phyloP scores from a whole-genome alignment of 306 rosid species.

The Cicer yamashitae region DNA sequence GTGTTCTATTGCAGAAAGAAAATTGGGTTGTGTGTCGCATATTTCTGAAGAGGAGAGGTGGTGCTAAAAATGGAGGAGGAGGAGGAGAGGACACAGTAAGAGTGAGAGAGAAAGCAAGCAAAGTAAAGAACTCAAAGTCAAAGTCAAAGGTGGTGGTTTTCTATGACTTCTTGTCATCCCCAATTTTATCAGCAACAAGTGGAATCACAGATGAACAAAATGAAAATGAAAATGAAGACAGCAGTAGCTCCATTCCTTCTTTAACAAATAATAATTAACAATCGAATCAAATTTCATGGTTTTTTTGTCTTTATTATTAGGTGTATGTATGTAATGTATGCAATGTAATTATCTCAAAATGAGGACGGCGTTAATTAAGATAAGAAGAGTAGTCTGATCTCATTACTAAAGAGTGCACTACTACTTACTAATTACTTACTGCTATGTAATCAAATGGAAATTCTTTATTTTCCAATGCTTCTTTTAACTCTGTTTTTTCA shows the following conservation, averaged over 20 bases:
- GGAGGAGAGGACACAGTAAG: not conserved
- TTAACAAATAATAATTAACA: slow-evolving; percentile 43
- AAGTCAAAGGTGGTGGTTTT: slow-evolving; percentile 57
- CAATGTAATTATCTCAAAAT: slow-evolving; percentile 17
- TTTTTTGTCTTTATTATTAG: not conserved
- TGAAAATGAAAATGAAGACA: slow-evolving; percentile 74
- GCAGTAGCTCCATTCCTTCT: slow-evolving; percentile 68
- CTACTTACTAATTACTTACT: not conserved
- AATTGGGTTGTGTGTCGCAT: slow-evolving; percentile 94
- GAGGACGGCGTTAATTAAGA: slow-evolving; percentile 51
- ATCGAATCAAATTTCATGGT: too few species aligned
- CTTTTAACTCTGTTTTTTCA: not conserved
- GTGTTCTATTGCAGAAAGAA: not conserved
- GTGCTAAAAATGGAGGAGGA: slow-evolving; percentile 52
- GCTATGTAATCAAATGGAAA: not conserved
- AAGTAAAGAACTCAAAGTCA: not conserved
- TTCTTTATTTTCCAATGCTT: not conserved
- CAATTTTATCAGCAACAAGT: slow-evolving; percentile 66
- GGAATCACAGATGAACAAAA: slow-evolving; percentile 68
- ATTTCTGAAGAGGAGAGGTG: slow-evolving; percentile 81
- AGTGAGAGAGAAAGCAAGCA: not conserved
- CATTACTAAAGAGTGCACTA: not conserved
- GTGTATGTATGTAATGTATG: not conserved
- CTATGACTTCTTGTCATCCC: slow-evolving; percentile 73
- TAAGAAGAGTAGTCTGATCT: slow-evolving; percentile 1